phyloP scores from a whole-genome alignment of 2,329 filamentous ascomycete species.

The Monilinia fructigena region DNA sequence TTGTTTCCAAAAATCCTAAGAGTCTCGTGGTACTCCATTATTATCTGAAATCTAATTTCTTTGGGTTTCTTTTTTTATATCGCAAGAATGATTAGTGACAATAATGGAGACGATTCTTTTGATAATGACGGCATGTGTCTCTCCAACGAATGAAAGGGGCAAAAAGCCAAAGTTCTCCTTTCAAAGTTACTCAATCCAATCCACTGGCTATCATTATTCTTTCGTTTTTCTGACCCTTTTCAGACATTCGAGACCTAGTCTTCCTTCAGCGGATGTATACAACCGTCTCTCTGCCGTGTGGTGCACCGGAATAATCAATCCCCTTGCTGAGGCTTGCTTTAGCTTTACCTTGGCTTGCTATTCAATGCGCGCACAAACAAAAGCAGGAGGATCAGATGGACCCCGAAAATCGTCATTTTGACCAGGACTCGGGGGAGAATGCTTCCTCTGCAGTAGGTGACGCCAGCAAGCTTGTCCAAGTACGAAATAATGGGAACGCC shows the following conservation, averaged over 20 bases:
- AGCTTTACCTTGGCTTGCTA: conserved; percentile 4
- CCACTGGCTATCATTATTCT: conserved; percentile 9
- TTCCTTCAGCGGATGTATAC: conserved; percentile 15
- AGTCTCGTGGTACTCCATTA: conserved; percentile 14
- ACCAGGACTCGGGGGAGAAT: conserved; percentile 8
- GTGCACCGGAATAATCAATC: conserved; percentile 2
- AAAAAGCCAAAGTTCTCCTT: not conserved
- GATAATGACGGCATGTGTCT: conserved; percentile 14
- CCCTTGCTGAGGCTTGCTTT: conserved; percentile 16
- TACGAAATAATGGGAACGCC: conserved; percentile 7
- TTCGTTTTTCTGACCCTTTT: not conserved
- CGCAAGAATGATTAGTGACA: not conserved
- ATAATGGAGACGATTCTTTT: not conserved
- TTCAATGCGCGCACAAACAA: conserved; percentile 15
- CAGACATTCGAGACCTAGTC: not conserved
- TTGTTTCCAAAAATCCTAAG: conserved; percentile 7
- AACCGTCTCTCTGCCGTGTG: conserved; percentile 1
- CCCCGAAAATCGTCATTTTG: conserved; percentile 21
- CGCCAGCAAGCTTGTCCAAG: conserved; percentile 14
- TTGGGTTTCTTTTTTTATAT: conserved; percentile 3
- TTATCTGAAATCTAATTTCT: conserved; percentile 15
- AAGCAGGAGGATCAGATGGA: conserved; percentile 20
- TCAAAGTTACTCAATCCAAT: not conserved
- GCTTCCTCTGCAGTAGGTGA: conserved; percentile 12
- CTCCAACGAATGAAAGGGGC: conserved; percentile 13